These are phyloP conservation scores for Ganoderma resinaceum DNA, from an alignment of 1,284 basidiomycete species.

Conservation along the genomic window DNA sequence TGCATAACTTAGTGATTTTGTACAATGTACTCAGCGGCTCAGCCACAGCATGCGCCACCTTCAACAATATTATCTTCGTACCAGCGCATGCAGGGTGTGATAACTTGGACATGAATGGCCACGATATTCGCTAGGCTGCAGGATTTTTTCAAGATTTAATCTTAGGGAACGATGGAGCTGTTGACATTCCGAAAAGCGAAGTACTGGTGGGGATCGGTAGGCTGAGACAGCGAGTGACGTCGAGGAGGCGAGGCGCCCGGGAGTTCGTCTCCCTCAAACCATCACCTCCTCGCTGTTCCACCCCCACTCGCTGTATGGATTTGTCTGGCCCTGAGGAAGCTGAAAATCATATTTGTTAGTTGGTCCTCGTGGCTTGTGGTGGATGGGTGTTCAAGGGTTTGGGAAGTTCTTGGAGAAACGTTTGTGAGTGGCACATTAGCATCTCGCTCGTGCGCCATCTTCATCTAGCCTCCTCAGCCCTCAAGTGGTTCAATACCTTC, in stretches of 20 bases:
- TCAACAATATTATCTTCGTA: too few species aligned
- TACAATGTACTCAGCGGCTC: too few species aligned
- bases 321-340: background rate
- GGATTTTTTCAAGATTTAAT: too few species aligned
- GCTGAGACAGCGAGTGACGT: background rate
- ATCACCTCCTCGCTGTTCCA: slow-evolving; percentile 1
- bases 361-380: slow-evolving; percentile 1
- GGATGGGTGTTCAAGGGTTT: slow-evolving; percentile 48
- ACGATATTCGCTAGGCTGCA: too few species aligned
- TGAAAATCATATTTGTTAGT: background rate
- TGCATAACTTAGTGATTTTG: too few species aligned
- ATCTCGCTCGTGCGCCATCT: background rate
- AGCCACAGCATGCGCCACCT: too few species aligned
- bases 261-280: background rate
- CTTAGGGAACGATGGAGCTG: too few species aligned
- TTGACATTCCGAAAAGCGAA: too few species aligned
- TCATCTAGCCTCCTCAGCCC: slow-evolving; percentile 52
- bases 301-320: slow-evolving; percentile 11
- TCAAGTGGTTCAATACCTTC: slow-evolving; percentile 65
- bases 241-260: background rate
- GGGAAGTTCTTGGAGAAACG: slow-evolving; percentile 45
- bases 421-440: slow-evolving; percentile 35
- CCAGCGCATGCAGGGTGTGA: too few species aligned
- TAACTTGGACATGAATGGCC: too few species aligned
- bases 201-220: too few species aligned